Percentiles rank a stretch among this genome's conserved stretches.
Conservation (phyloP, 2,329 filamentous ascomycete genomes). For the Colletotrichum noveboracense region DNA sequence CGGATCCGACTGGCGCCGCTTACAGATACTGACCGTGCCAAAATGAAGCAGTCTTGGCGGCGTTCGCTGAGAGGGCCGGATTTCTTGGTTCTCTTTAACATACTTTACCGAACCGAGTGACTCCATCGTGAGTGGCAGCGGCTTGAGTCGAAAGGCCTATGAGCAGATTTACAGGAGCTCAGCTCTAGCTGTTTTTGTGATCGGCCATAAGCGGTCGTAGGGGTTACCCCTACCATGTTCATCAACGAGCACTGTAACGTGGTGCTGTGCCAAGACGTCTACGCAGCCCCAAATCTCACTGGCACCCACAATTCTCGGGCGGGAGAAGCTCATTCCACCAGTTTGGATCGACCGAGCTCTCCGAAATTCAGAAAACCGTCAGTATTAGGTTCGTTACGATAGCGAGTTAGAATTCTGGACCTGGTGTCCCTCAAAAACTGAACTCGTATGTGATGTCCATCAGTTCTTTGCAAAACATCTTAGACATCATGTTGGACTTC, state of each 20-base stretch:
- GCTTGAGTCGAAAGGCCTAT: too few species aligned
- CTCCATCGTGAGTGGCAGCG: neutral
- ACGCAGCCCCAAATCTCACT: neutral
- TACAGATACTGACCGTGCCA: neutral
- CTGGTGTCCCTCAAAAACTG: neutral
- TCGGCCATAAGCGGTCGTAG: neutral
- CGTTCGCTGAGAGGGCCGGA: neutral
- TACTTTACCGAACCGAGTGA: neutral
- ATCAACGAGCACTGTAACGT: neutral
- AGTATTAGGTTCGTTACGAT: neutral
- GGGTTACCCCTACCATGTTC: neutral
- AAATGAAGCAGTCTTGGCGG: neutral
- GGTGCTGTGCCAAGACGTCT: neutral
- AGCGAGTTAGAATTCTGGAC: neutral
- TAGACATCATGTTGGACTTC: neutral
- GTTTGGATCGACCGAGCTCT: neutral
- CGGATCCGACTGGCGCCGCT: neutral
- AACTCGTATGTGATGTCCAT: neutral
- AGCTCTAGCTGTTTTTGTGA: neutral
- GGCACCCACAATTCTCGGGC: neutral
- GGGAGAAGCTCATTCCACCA: neutral
- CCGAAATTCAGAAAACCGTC: neutral
- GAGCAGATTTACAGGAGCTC: neutral
- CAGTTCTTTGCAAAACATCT: neutral
- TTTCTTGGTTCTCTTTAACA: constrained; percentile 3